Conservation (phyloP, 2,329 filamentous ascomycete genomes). For the Diaporthe capsici region DNA sequence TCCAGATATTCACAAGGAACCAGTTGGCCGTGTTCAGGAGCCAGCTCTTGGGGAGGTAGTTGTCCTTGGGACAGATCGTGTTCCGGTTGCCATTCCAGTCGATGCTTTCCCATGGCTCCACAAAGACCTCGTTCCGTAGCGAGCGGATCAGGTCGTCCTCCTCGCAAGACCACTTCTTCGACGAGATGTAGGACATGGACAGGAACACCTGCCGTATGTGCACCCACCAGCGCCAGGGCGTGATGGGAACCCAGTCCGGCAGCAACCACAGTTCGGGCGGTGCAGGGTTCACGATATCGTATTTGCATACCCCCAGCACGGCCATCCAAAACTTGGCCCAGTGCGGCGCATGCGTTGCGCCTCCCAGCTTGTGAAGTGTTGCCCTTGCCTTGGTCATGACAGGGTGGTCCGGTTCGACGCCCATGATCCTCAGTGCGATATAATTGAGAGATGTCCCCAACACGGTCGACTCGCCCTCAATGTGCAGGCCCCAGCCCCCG, state of each 20-base stretch:
- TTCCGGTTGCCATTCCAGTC: slow-evolving; percentile 85
- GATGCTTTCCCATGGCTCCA: slow-evolving; percentile 82
- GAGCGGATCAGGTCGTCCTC: slow-evolving; percentile 80
- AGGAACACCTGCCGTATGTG: slow-evolving; percentile 98
- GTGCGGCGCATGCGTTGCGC: slow-evolving; percentile 86
- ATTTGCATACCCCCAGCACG: slow-evolving; percentile 84
- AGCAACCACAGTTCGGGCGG: slow-evolving; percentile 95
- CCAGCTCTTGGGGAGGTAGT: slow-evolving; percentile 94
- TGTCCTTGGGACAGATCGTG: slow-evolving; percentile 82
- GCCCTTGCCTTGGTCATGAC: slow-evolving; percentile 88
- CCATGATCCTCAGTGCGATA: slow-evolving; percentile 82
- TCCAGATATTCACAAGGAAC: slow-evolving; percentile 83
- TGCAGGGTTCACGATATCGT: slow-evolving; percentile 95
- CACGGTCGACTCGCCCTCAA: slow-evolving; percentile 91
- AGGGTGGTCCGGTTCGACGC: slow-evolving; percentile 85
- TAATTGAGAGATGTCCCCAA: slow-evolving; percentile 96
- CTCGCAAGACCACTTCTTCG: slow-evolving; percentile 83
- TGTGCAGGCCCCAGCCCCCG: slow-evolving; percentile 97
- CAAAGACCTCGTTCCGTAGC: slow-evolving; percentile 86
- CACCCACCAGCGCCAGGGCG: slow-evolving; percentile 97
- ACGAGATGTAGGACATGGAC: slow-evolving; percentile 92
- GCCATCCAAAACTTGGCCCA: slow-evolving; percentile 99
- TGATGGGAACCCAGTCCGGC: slow-evolving; percentile 90
- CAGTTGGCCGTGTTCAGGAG: slow-evolving; percentile 85
- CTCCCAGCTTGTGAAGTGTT: slow-evolving; percentile 87